Evolutionary conservation across 2,329 filamentous ascomycete genomes (phyloP).

Genomic region (Alternaria sp.): DNA sequence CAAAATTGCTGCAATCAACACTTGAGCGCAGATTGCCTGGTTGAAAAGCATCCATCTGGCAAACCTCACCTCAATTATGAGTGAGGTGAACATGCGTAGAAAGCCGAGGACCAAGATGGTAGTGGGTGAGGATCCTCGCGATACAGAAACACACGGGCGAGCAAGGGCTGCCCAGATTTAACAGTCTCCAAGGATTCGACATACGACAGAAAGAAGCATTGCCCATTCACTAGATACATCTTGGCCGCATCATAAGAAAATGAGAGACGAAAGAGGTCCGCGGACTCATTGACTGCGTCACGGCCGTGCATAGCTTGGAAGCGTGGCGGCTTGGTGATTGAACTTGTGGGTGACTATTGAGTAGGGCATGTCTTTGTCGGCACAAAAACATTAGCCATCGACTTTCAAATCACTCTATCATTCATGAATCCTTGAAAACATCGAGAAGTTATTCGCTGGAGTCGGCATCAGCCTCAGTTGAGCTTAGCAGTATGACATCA

Average conservation of each 20-base stretch:
- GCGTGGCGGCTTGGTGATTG: background rate
- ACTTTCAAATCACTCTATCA: background rate
- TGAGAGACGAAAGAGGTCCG: background rate
- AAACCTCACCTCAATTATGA: background rate
- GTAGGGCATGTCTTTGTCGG: background rate
- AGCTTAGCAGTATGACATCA: slow-evolving; percentile 4
- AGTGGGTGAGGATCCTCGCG: background rate
- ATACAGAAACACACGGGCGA: background rate
- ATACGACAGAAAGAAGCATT: background rate
- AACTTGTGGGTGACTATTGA: background rate
- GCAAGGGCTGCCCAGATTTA: background rate
- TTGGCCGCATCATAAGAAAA: background rate
- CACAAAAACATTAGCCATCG: background rate
- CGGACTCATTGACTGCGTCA: slow-evolving; percentile 5
- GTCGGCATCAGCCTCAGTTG: background rate
- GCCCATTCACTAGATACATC: background rate
- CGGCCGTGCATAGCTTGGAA: background rate
- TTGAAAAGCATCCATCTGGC: background rate
- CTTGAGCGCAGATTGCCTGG: background rate
- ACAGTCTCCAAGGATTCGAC: background rate
- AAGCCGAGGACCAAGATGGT: background rate
- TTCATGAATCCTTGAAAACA: background rate
- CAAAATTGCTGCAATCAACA: background rate
- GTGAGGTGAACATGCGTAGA: background rate
- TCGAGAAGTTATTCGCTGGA: background rate